Evolutionary conservation across 2,329 filamentous ascomycete genomes (phyloP).

Genomic region (Penicillium sclerotigenum): DNA sequence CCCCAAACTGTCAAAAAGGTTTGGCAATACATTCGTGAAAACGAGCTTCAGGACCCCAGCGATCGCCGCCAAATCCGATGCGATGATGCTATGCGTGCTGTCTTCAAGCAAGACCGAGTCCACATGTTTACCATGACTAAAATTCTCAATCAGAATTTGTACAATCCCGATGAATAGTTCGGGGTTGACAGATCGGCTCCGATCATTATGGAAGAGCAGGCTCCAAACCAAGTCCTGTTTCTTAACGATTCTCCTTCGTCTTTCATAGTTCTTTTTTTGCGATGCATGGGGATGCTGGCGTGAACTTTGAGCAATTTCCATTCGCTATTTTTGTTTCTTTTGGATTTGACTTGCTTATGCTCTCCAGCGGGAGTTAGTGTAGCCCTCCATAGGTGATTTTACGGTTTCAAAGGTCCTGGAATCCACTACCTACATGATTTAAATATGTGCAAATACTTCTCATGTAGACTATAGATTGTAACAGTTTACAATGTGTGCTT

Average conservation of each 20-base stretch:
- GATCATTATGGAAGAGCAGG: conserved; percentile 14
- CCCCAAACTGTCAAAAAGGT: conserved; percentile 95
- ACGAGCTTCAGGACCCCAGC: conserved; percentile 81
- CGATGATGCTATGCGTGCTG: conserved; percentile 83
- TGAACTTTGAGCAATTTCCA: conserved; percentile 16
- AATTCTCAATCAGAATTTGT: conserved; percentile 83
- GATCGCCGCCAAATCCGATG: conserved; percentile 93
- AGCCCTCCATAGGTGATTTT: conserved; percentile 19
- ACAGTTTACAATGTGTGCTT: neutral
- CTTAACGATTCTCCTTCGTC: conserved; percentile 28
- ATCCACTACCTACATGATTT: conserved; percentile 10
- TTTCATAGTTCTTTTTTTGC: conserved; percentile 20
- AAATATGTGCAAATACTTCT: neutral
- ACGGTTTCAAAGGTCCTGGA: neutral
- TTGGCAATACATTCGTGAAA: conserved; percentile 89
- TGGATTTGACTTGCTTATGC: conserved; percentile 11
- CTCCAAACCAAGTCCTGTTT: conserved; percentile 11
- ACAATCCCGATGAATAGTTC: conserved; percentile 69
- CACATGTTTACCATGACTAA: conserved; percentile 99
- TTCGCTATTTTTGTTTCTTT: conserved; percentile 15
- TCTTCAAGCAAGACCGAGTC: conserved; percentile 86
- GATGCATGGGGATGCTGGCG: conserved; percentile 35
- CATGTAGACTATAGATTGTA: neutral
- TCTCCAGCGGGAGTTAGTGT: conserved; percentile 37
- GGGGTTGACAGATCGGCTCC: conserved; percentile 3